phyloP scores from a whole-genome alignment of 176 grass and related monocot species.

The Panicum miliaceum region DNA sequence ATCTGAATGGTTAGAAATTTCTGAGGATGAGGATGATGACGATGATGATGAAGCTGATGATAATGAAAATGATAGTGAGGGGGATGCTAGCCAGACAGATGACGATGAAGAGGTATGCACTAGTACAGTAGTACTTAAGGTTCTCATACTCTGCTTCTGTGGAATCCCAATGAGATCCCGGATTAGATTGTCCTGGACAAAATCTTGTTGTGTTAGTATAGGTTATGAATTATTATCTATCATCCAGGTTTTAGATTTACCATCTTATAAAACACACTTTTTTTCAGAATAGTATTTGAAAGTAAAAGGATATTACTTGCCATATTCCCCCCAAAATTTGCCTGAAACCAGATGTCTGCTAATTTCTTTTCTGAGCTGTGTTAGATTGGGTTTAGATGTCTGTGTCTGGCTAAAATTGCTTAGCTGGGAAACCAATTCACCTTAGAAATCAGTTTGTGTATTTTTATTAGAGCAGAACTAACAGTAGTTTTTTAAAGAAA shows the following conservation, averaged over 20 bases:
- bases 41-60: slow-evolving; percentile 69
- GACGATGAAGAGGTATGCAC: slow-evolving; percentile 64
- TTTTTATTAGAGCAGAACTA: slow-evolving; percentile 3
- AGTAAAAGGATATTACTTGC: not conserved
- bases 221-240: not conserved
- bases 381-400: slow-evolving; percentile 20
- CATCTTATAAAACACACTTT: not conserved
- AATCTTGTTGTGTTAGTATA: not conserved
- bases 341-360: slow-evolving; percentile 12
- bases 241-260: not conserved
- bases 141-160: not conserved
- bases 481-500: not conserved
- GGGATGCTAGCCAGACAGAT: slow-evolving; percentile 63
- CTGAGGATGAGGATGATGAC: slow-evolving; percentile 77
- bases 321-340: not conserved
- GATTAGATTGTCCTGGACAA: slow-evolving; percentile 7
- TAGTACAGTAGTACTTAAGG: slow-evolving; percentile 22
- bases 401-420: not conserved
- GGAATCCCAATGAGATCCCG: not conserved
- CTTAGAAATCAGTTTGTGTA: not conserved
- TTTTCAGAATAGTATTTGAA: slow-evolving; percentile 22
- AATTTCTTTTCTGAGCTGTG: not conserved
- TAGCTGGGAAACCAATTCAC: slow-evolving; percentile 1
- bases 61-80: slow-evolving; percentile 55
- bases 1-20: slow-evolving; percentile 95